Percentiles rank a stretch among this genome's conserved stretches.
Conservation (phyloP, 768 basidiomycete species). For the Termitomyces eurrhizus region DNA sequence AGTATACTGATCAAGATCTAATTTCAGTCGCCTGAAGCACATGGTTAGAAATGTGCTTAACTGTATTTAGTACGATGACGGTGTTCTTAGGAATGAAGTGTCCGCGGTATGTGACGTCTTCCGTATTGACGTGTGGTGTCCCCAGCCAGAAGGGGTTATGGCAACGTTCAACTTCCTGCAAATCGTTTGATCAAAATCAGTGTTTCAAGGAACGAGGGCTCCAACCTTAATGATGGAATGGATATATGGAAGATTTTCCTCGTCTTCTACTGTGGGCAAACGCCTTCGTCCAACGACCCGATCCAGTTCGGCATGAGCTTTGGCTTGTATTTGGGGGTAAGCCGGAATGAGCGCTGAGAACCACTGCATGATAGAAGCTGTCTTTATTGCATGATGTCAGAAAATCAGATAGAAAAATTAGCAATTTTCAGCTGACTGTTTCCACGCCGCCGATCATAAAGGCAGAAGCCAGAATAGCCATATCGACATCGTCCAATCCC, state of each 20-base stretch:
- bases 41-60: slow-evolving; percentile 15
- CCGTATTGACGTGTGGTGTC: slow-evolving; percentile 33
- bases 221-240: slow-evolving; percentile 29
- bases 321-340: slow-evolving; percentile 23
- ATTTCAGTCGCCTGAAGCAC: slow-evolving; percentile 13
- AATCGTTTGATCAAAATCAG: slow-evolving; percentile 11
- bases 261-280: slow-evolving; percentile 27
- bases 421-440: slow-evolving; percentile 25
- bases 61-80: slow-evolving; percentile 35
- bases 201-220: slow-evolving; percentile 12
- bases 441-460: slow-evolving; percentile 46
- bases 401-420: background rate
- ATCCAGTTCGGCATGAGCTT: slow-evolving; percentile 28
- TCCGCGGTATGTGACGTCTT: slow-evolving; percentile 39
- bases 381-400: slow-evolving; percentile 22
- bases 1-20: slow-evolving; percentile 25
- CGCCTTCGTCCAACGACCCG: slow-evolving; percentile 26
- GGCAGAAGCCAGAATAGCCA: slow-evolving; percentile 34
- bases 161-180: slow-evolving; percentile 32
- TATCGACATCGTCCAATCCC: slow-evolving; percentile 33
- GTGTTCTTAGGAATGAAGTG: slow-evolving; percentile 37
- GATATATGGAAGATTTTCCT: slow-evolving; percentile 31
- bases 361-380: slow-evolving; percentile 34
- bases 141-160: slow-evolving; percentile 36
- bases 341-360: slow-evolving; percentile 33